Conservation (phyloP, 164 flowering plant genomes). For the Macadamia tetraphylla region DNA sequence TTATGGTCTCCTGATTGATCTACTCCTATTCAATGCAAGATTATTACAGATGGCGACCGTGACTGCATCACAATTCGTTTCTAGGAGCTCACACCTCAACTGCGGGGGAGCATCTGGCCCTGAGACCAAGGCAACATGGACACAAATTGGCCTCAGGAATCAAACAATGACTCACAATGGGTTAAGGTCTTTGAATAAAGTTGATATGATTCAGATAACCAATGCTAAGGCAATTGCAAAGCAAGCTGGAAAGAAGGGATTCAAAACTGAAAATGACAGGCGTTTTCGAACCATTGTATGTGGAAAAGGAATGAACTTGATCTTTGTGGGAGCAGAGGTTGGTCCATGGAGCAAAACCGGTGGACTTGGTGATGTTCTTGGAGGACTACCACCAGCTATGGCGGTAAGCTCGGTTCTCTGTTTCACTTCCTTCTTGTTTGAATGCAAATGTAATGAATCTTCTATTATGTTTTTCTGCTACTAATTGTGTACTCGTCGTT, state of each 20-base stretch:
- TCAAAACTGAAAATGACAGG: constrained; percentile 5
- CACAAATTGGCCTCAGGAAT: constrained; percentile 31
- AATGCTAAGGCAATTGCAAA: constrained; percentile 9
- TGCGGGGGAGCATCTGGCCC: constrained; percentile 22
- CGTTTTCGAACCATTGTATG: constrained; percentile 33
- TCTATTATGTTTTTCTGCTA: background rate
- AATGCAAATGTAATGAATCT: background rate
- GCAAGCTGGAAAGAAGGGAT: constrained; percentile 4
- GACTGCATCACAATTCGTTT: constrained; percentile 37
- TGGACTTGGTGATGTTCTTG: constrained; percentile 83
- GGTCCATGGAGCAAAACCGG: constrained; percentile 93
- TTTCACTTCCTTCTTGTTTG: background rate
- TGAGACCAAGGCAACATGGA: constrained; percentile 23
- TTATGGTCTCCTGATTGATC: background rate
- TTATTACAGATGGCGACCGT: constrained; percentile 37
- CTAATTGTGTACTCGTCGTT: background rate
- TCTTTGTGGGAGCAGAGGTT: constrained; percentile 53
- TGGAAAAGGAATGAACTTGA: constrained; percentile 42
- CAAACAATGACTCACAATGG: constrained; percentile 38
- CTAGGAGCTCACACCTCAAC: constrained; percentile 25
- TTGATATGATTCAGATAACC: constrained; percentile 20
- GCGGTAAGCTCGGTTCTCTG: constrained; percentile 34
- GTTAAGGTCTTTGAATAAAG: constrained; percentile 29
- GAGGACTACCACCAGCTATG: constrained; percentile 75
- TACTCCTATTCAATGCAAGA: constrained; percentile 5